A percentile compares a stretch with the other conserved stretches of the same genome.
These are phyloP conservation scores for Backusella macrospora DNA, from an alignment of 192 early-diverging fungal genomes.

Conservation along the genomic window DNA sequence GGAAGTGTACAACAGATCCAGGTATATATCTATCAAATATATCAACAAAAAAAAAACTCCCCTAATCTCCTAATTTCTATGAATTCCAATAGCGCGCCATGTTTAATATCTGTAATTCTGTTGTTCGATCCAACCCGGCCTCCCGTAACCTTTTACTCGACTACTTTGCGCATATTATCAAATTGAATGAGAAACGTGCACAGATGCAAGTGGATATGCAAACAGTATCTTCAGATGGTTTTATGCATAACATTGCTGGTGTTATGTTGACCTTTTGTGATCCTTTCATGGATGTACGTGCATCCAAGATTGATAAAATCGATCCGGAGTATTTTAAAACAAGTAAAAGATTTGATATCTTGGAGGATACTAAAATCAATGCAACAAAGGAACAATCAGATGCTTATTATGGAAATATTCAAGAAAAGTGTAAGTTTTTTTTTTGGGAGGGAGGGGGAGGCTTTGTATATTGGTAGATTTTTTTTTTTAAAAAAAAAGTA, in stretches of 20 bases:
- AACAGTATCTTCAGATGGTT: conserved; percentile 82
- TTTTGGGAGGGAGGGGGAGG: neutral
- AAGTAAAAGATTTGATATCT: conserved; percentile 59
- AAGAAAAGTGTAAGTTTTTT: conserved; percentile 17
- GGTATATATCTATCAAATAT: conserved; percentile 14
- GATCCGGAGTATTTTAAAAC: conserved; percentile 73
- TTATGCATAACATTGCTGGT: conserved; percentile 76
- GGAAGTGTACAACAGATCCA: conserved; percentile 62
- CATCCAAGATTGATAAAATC: conserved; percentile 74
- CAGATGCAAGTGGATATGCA: conserved; percentile 79
- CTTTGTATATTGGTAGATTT: too few species aligned
- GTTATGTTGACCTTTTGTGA: conserved; percentile 74
- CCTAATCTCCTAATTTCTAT: neutral
- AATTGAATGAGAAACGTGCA: conserved; percentile 70
- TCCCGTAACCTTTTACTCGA: conserved; percentile 61
- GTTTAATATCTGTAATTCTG: conserved; percentile 57
- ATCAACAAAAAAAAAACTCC: neutral
- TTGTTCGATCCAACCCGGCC: conserved; percentile 68
- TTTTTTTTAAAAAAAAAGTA: neutral
- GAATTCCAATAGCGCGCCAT: conserved; percentile 20
- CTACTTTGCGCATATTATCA: conserved; percentile 67
- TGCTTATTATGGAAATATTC: conserved; percentile 48
- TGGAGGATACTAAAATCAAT: conserved; percentile 80
- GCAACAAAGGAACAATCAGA: conserved; percentile 72
- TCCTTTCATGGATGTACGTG: conserved; percentile 81